Percentiles rank a stretch among this genome's conserved stretches.
Conservation (phyloP, 164 flowering plant genomes). For the Saururus chinensis region DNA sequence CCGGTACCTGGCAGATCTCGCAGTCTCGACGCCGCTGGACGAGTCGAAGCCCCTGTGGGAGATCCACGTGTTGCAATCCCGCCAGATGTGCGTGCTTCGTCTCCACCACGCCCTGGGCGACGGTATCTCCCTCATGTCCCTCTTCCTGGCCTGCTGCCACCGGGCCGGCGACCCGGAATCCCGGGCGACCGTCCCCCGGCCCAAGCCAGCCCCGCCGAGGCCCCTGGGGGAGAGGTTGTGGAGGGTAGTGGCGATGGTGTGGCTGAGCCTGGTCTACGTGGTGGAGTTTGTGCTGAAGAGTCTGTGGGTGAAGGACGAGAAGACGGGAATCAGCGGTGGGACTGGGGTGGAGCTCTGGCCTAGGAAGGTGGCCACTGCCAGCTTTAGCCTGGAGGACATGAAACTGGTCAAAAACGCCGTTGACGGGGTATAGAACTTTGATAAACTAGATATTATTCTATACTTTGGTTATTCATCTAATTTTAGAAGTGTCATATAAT, state of each 20-base stretch:
- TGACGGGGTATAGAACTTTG: conserved; percentile 16
- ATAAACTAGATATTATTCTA: not conserved
- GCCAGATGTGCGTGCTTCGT: conserved; percentile 30
- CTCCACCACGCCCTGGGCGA: conserved; percentile 70
- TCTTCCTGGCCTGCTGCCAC: conserved; percentile 37
- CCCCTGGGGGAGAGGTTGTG: conserved; percentile 1
- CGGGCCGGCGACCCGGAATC: conserved; percentile 17
- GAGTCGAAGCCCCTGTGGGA: conserved; percentile 64
- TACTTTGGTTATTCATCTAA: too few relatives aligned
- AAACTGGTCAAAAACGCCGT: conserved; percentile 45
- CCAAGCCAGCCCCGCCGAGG: not conserved
- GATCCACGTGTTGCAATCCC: conserved; percentile 33
- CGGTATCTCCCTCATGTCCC: conserved; percentile 59
- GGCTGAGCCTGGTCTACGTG: conserved; percentile 26
- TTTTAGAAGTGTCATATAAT: too few relatives aligned
- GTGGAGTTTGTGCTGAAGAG: conserved; percentile 22
- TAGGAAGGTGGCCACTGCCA: conserved; percentile 49
- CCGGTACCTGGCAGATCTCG: conserved; percentile 42
- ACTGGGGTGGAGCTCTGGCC: conserved; percentile 79
- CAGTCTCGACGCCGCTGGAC: conserved; percentile 34
- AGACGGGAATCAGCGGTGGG: conserved; percentile 43
- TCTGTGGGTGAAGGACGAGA: conserved; percentile 35
- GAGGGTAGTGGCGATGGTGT: conserved; percentile 19
- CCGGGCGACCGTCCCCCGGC: conserved; percentile 15
- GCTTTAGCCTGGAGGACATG: conserved; percentile 46